phyloP scores from a whole-genome alignment of 2,329 filamentous ascomycete genomes.

The Fusarium dimerum region DNA sequence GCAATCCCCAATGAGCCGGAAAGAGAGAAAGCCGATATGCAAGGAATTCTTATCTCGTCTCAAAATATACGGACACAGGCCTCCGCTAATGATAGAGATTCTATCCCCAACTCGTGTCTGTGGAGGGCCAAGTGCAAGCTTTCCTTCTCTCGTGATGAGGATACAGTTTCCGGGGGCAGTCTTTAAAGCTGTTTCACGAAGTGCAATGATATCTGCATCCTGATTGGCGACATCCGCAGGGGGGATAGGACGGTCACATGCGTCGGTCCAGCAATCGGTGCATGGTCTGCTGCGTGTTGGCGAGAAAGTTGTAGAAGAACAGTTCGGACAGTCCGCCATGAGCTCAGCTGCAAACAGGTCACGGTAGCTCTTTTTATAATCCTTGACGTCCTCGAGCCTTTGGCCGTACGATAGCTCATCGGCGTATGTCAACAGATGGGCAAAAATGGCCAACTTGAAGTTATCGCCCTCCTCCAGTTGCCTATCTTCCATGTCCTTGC shows the following conservation, averaged over 20 bases:
- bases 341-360: slow-evolving; percentile 6
- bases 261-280: not conserved
- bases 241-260: slow-evolving; percentile 1
- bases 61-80: slow-evolving; percentile 20
- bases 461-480: slow-evolving; percentile 8
- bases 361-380: not conserved
- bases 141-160: slow-evolving; percentile 10
- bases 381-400: not conserved
- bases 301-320: not conserved
- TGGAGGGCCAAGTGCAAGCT: slow-evolving; percentile 12
- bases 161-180: slow-evolving; percentile 13
- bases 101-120: slow-evolving; percentile 6
- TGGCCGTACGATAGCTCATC: not conserved
- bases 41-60: not conserved
- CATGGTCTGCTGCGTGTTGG: slow-evolving; percentile 1
- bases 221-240: not conserved
- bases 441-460: slow-evolving; percentile 11
- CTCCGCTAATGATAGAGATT: slow-evolving; percentile 18
- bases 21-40: slow-evolving; percentile 2
- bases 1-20: slow-evolving; percentile 17
- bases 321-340: slow-evolving; percentile 6
- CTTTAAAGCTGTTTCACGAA: slow-evolving; percentile 6
- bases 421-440: slow-evolving; percentile 2
- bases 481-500: not conserved
- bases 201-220: not conserved